These are phyloP conservation scores for Trichoderma lentiforme DNA, from an alignment of 2,329 filamentous ascomycete genomes.

Conservation along the genomic window DNA sequence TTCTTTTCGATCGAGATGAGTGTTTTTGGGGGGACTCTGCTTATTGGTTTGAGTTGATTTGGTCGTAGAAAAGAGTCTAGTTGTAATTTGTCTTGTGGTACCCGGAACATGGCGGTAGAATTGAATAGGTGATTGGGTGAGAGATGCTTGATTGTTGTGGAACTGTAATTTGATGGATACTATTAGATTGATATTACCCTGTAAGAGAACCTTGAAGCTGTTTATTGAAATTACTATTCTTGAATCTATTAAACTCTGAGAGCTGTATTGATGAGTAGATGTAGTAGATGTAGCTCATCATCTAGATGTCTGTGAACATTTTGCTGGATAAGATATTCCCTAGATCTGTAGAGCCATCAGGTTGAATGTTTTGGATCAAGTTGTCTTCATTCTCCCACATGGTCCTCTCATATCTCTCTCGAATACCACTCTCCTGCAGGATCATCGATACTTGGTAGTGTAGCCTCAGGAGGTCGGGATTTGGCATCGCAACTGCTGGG, in stretches of 20 bases:
- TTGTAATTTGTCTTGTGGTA: not conserved
- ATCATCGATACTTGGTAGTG: not conserved
- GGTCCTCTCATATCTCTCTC: not conserved
- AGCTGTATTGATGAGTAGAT: not conserved
- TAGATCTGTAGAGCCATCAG: not conserved
- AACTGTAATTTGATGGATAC: not conserved
- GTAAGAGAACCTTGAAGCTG: not conserved
- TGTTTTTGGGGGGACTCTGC: not conserved
- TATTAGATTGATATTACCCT: not conserved
- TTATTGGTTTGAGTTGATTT: not conserved
- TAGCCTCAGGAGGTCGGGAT: not conserved
- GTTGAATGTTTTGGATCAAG: not conserved
- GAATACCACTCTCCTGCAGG: not conserved
- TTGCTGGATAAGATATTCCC: not conserved
- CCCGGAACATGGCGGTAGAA: too few relatives aligned
- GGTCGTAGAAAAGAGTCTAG: not conserved
- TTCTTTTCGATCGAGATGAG: not conserved
- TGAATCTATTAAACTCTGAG: not conserved
- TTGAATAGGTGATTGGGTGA: too few relatives aligned
- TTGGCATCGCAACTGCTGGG: not conserved
- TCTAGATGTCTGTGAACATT: not conserved
- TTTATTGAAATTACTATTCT: not conserved
- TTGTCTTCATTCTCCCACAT: not conserved
- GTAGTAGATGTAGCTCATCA: not conserved
- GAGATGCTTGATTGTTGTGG: not conserved